Base-by-base conservation (phyloP, 345 rosid genomes). In the Nasturtium officinale region DNA sequence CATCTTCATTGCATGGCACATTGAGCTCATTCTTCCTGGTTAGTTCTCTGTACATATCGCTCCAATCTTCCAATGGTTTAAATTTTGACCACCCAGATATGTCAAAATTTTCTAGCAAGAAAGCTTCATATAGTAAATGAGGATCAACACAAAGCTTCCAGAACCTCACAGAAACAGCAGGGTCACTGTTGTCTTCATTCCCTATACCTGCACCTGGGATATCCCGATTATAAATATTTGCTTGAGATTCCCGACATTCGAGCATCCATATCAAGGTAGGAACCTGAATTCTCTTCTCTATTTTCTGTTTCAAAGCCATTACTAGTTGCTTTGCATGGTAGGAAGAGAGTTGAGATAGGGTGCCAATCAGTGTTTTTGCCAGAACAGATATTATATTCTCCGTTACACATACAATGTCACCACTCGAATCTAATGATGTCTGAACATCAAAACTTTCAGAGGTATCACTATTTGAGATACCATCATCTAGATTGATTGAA, bases 101-200 rank as follows among this genome's bases (percentile, higher is more conserved):
- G 67, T 80, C 70, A 64, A 90, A 73, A 71, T 85, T 81, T 79
- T 85, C 92, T 70, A 74, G 78, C n/a, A 63, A 71, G 76, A 87
- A 85, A 64, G 87, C 77, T 79, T 90, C 94, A 59, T 30, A 54
- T 80, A 93, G 76, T 48, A 90, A 73, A 51, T 66, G 78, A 67
- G 85, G 86, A 74, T 90, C 89, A 73, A 89, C 86, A 78, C 91
- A 90, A 30, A 68, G 50, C 74, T 79, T 76, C 98, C 92, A 89
- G 53, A 90, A 82, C 64, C 72, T 81, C 69, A 80, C 68, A 71
- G 79, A 57, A 57, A 57, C 79, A 7, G 61, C 50, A 29, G 81
- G 78, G 30, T 71, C 77, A 75, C 82, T 82, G 72, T 74, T 78
- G 43, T 78, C 78, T 50, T 20, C 71, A 65, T 65, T 82, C 64